Evolutionary conservation across 2,329 filamentous ascomycete genomes (phyloP), one percentile per base, ranked within the genome.

Genomic region (Fonsecaea monophora): DNA sequence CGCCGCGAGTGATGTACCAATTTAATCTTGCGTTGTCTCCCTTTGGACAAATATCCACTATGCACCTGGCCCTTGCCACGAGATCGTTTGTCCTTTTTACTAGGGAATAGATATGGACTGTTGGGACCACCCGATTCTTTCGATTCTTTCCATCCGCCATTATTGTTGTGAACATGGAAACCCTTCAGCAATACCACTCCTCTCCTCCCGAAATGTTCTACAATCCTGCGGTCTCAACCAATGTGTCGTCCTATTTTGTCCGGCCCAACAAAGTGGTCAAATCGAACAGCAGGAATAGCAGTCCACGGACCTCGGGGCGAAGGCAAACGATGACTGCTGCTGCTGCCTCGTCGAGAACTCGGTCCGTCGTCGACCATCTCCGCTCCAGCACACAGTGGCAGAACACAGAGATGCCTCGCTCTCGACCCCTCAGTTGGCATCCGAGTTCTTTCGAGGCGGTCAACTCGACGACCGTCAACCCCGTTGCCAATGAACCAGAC

Each of bases 351-450:
- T 68, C 65, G 3, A 55, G 69, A 60, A 72, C 69, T 2, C 60
- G 68, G 60, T 72, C 71, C 21, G 60, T 71, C 2, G 63, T 70
- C 18, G 71, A 73, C 57, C 64, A 70, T 32, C 67, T 71, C 42
- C 65, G 68, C 61, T 58, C 62, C 15, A 64, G 40, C 38, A 56
- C 57, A 13, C 66, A 70, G 35, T 62, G 66, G 65, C 64, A 68
- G 53, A 18, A 50, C 12, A 38, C 48, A 12, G 58, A 58, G 7
- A 18, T 13, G 34, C 34, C 45, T 60, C 66, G 59, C 9, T 62
- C 69, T 35, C 69, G 72, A 18, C 72, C 72, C 32, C 61, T 72
- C n/a, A 72, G 71, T 35, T 73, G 72, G 72, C 72, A 73, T 63
- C 71, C 72, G 3, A 60, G 62, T 53, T 67, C 67, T 25, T 35